These are phyloP conservation scores for Poronia punctata DNA, from an alignment of 495 filamentous ascomycete genomes.

Conservation along the genomic window DNA sequence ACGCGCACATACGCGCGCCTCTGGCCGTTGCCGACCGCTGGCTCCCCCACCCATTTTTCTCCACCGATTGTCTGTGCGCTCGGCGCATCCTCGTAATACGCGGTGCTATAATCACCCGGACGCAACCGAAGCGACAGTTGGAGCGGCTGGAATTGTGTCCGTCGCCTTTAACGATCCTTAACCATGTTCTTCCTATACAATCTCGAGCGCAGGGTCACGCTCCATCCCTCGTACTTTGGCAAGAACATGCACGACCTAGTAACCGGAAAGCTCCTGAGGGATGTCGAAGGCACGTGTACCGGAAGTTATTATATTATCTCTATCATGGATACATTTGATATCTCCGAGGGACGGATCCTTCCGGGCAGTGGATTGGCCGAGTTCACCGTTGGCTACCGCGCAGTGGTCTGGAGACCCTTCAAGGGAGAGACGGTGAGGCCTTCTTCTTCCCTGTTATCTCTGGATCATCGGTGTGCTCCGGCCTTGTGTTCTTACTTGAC, in stretches of 20 bases:
- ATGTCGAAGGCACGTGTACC: conserved; percentile 89
- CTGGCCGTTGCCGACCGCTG: too few relatives aligned
- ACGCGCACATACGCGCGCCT: too few relatives aligned
- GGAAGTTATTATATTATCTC: conserved; percentile 94
- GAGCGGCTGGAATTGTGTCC: too few relatives aligned
- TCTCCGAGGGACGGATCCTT: conserved; percentile 85
- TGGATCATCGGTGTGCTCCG: conserved; percentile 2
- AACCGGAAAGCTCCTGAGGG: conserved; percentile 73
- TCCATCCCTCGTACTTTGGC: conserved; percentile 96
- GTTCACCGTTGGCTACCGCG: conserved; percentile 89
- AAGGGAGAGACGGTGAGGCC: conserved; percentile 83
- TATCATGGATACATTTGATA: conserved; percentile 88
- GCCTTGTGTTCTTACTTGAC: conserved; percentile 11
- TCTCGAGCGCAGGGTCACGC: conserved; percentile 82
- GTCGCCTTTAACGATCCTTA: too few relatives aligned
- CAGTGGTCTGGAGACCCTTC: conserved; percentile 96
- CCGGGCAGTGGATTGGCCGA: conserved; percentile 84
- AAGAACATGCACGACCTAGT: conserved; percentile 84
- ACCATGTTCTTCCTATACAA: conserved; percentile 97
- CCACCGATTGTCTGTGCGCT: too few relatives aligned
- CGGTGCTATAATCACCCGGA: too few relatives aligned
- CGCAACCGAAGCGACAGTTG: too few relatives aligned
- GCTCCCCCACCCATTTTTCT: too few relatives aligned
- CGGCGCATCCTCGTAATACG: too few relatives aligned
- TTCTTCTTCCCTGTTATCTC: not conserved